These are phyloP conservation scores for Herpotrichia juniperi DNA, from an alignment of 2,329 filamentous ascomycete genomes.

Conservation along the genomic window DNA sequence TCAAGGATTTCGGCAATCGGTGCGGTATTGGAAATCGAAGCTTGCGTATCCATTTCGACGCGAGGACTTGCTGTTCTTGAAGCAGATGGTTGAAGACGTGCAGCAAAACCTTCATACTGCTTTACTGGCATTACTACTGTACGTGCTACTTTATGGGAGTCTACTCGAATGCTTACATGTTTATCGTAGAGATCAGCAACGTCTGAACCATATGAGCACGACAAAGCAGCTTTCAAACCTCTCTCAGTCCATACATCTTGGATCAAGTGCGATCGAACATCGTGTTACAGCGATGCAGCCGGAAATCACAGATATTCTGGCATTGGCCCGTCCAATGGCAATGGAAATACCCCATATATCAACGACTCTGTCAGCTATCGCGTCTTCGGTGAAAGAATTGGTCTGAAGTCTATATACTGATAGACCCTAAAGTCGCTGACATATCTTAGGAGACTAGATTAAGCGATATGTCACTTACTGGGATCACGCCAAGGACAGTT, in stretches of 20 bases:
- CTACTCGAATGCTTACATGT: background rate
- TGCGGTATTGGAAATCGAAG: background rate
- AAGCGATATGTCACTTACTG: background rate
- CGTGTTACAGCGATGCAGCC: background rate
- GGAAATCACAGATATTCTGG: background rate
- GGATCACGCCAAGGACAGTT: background rate
- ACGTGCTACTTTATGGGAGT: background rate
- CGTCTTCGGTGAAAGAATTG: no score
- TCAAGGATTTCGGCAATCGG: background rate
- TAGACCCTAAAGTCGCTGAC: no score
- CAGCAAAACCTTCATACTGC: conserved; percentile 3
- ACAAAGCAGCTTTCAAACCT: background rate
- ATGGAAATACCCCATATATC: no score
- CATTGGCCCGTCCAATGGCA: no score
- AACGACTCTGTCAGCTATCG: no score
- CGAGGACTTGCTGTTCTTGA: background rate
- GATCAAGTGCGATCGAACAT: background rate
- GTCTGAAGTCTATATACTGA: no score
- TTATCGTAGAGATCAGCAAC: background rate
- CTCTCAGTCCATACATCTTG: background rate
- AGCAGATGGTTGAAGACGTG: background rate
- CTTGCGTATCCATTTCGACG: conserved; percentile 5
- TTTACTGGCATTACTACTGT: background rate
- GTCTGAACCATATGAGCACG: background rate
- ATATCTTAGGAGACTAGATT: background rate